phyloP scores from a whole-genome alignment of 352 stramenopile species.

The Labyrinthula sp. region DNA sequence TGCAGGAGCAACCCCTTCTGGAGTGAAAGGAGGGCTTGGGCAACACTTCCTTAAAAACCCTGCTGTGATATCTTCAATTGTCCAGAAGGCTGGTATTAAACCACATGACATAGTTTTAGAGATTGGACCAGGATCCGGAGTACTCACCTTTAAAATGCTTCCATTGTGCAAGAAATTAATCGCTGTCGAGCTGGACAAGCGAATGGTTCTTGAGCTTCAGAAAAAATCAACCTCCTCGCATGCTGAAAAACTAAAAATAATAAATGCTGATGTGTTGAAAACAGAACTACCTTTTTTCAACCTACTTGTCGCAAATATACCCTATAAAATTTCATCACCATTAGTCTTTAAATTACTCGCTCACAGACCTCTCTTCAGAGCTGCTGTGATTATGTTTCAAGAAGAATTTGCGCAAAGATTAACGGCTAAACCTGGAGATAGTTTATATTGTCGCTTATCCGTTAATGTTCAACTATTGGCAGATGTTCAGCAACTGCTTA shows the following conservation, averaged over 20 bases:
- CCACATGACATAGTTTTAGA: conserved; percentile 84
- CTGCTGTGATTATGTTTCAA: conserved; percentile 98
- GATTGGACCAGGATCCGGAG: conserved; percentile 87
- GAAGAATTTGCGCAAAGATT: conserved; percentile 94
- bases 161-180: conserved; percentile 86
- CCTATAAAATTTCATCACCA: conserved; percentile 90
- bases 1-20: conserved; percentile 27
- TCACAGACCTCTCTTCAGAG: conserved; percentile 92
- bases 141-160: conserved; percentile 95
- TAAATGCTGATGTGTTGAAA: conserved; percentile 96
- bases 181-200: conserved; percentile 88
- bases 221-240: conserved; percentile 91
- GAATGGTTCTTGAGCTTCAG: conserved; percentile 96
- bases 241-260: conserved; percentile 77
- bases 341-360: conserved; percentile 95
- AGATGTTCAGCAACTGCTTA: conserved; percentile 93
- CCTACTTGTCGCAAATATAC: conserved; percentile 94
- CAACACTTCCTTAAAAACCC: conserved; percentile 93
- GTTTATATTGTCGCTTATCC: conserved; percentile 88
- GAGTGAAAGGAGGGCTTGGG: conserved; percentile 49
- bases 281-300: conserved; percentile 97
- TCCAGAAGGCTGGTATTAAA: conserved; percentile 81
- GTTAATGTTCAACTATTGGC: conserved; percentile 96
- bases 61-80: conserved; percentile 56
- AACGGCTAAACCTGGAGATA: conserved; percentile 80